Evolutionary conservation across 2,329 filamentous ascomycete genomes (phyloP).

Genomic region (Nannizzia gypsea): DNA sequence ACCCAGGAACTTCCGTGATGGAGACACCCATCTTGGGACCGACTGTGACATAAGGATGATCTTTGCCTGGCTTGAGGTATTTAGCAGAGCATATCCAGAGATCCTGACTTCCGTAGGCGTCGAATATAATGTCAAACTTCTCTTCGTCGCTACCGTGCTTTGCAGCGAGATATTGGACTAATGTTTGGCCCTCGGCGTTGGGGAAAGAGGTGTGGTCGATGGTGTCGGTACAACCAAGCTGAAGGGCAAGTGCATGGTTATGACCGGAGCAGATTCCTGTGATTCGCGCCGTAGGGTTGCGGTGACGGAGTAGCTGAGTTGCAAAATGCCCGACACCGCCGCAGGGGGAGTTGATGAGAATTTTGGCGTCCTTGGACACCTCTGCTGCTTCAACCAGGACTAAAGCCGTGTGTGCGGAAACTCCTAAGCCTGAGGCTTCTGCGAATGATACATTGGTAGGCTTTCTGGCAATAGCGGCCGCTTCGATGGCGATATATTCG

Average conservation of each 20-base stretch:
- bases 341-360: constrained; percentile 12
- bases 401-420: constrained; percentile 9
- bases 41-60: constrained; percentile 11
- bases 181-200: constrained; percentile 1
- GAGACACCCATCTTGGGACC: constrained; percentile 8
- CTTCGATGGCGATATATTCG: constrained; percentile 11
- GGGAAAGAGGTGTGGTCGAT: constrained; percentile 12
- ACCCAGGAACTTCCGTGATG: constrained; percentile 6
- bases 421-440: constrained; percentile 8
- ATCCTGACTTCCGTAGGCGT: constrained; percentile 12
- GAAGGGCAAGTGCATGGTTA: constrained; percentile 8
- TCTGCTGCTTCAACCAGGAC: constrained; percentile 8
- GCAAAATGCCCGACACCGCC: constrained; percentile 11
- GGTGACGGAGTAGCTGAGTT: constrained; percentile 8
- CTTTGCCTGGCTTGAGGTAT: constrained; percentile 9
- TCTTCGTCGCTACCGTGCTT: constrained; percentile 4
- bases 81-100: constrained; percentile 8
- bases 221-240: constrained; percentile 11
- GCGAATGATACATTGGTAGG: constrained; percentile 7
- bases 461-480: constrained; percentile 6
- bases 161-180: constrained; percentile 3
- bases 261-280: constrained; percentile 10
- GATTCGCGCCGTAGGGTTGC: constrained; percentile 8
- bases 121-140: constrained; percentile 11
- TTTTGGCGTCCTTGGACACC: constrained; percentile 4